Evolutionary conservation across 2,329 filamentous ascomycete genomes (phyloP), one percentile per base, ranked within the genome.

Genomic region (Ceratocystis huliohia): DNA sequence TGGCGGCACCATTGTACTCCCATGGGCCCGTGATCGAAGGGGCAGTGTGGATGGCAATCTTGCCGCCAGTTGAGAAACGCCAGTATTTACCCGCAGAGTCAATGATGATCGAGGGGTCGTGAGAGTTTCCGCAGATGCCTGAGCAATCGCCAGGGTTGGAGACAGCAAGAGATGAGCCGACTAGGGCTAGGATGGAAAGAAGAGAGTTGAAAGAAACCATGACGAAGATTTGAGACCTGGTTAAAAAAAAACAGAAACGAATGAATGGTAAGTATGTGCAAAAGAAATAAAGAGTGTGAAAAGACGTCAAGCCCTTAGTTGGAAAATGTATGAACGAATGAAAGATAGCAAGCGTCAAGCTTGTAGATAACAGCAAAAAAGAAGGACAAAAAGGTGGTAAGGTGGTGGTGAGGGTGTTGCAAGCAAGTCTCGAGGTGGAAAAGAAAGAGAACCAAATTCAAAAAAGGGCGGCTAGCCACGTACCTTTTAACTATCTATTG

Each of bases 41-140:
- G 1, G 77, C 72, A 22, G 74, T 77, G 65, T 74, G 74, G 65
- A 78, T 76, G 59, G 74, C 73, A 69, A 79, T 77, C 57, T 71
- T 72, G 69, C 73, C 73, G 28, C 75, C 75, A 5, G 78, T 79
- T 37, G 73, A 74, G 72, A 78, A 79, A 64, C 76, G 73, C 71
- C 78, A 79, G 70, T 77, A 79, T 22, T 70, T 74, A 59, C 76
- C 76, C 62, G 79, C 77, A 20, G 71, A 72, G 57, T 76, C 74
- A 44, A 73, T 74, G 67, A 78, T 72, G 30, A 78, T 71, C 2
- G 73, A 72, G 17, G 76, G 76, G 67, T 78, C 77, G 69, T 78
- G 76, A 10, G 74, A 71, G 68, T 72, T 73, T 22, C 45, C 61
- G 71, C 76, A 78, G 37, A 72, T 68, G 28, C 76, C 75, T 44